Evolutionary conservation across 805 yeast species (phyloP).

Genomic region (Candida insectorum): DNA sequence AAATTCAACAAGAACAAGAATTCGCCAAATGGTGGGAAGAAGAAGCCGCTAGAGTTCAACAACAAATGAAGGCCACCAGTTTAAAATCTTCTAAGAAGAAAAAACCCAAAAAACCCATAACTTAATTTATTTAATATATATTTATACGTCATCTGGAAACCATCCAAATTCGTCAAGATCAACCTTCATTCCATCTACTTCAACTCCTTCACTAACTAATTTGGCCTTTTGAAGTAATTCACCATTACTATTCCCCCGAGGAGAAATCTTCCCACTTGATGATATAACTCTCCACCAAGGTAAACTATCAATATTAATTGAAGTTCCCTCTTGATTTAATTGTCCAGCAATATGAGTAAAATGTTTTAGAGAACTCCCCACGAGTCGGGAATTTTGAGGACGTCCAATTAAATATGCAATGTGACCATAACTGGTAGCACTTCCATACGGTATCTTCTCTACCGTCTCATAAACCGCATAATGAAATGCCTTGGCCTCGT

Average conservation of each 20-base stretch:
- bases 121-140: too few species aligned
- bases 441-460: conserved; percentile 55
- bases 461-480: conserved; percentile 57
- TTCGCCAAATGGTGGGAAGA: conserved; percentile 87
- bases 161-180: conserved; percentile 55
- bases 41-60: conserved; percentile 67
- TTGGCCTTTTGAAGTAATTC: conserved; percentile 44
- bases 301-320: conserved; percentile 27
- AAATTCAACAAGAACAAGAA: conserved; percentile 76
- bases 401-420: conserved; percentile 59
- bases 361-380: conserved; percentile 66
- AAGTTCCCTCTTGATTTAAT: conserved; percentile 17
- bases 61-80: conserved; percentile 18
- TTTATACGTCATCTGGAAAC: conserved; percentile 56
- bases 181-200: conserved; percentile 30
- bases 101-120: not conserved
- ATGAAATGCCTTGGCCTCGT: conserved; percentile 57
- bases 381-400: conserved; percentile 71
- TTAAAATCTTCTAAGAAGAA: conserved; percentile 6
- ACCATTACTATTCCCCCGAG: conserved; percentile 40
- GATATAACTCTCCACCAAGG: conserved; percentile 85
- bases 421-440: conserved; percentile 73
- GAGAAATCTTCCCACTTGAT: conserved; percentile 61
- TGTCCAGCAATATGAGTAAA: conserved; percentile 20
- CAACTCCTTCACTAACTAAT: conserved; percentile 47